Evolutionary conservation across 352 stramenopile genomes (phyloP), one percentile per base, ranked within the genome.

Genomic region (Aphanomyces invadans): DNA sequence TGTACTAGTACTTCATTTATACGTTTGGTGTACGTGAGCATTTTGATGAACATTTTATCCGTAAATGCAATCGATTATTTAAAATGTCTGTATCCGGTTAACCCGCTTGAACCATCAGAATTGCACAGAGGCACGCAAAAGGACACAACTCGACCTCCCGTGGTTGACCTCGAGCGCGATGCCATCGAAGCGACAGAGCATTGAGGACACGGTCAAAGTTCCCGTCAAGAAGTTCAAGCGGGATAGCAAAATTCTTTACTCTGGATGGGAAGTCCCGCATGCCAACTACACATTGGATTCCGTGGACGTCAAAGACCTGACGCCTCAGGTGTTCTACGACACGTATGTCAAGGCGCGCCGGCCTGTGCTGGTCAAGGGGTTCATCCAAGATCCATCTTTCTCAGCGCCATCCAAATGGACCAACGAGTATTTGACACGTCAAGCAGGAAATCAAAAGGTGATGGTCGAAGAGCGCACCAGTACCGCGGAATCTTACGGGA

Each of bases 381-480:
- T 87, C 71, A 70, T 91, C 45, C 57, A 72, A 29, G 83, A 93
- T 59, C 71, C 69, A 1, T 59, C 69, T 5, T 89, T 90, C 59
- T 72, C 55, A 25, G 80, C 76, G 10, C 76, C 78, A 0, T 54
- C 25, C 21, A 90, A 92, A 38, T 95, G 87, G 88, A 88, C 73
- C 17, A 79, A 94, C 64, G 74, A 78, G 64, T 88, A 94, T 62
- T 68, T 97, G 39, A 60, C 74, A 44, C 65, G 78, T 49, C 70
- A 76, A 15, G 79, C 83, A 17, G 84, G 88, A 23, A 76, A 91
- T 17, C 79, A 81, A 51, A 72, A 61, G 32, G 66, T 97, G 42
- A 83, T 85, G 65, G 83, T 96, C 5, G 89, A 97, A 72, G 75
- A 89, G 62, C 82, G 89, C 69, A 71, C 74, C 45, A 74, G 70